phyloP scores from a whole-genome alignment of 352 stramenopile species.

The Globisporangium apiculatum region DNA sequence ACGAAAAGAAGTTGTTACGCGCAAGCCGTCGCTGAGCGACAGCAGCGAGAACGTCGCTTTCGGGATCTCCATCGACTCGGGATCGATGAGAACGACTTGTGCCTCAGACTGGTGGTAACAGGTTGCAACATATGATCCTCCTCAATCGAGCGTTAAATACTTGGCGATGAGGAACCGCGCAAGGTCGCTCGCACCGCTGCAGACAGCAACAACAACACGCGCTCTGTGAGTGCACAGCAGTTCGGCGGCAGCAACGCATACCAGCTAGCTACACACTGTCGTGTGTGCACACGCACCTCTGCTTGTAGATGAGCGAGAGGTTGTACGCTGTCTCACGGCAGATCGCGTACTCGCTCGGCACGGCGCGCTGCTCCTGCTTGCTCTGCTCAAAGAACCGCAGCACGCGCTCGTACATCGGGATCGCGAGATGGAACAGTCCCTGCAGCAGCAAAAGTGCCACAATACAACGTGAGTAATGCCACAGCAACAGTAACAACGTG shows the following conservation, averaged over 20 bases:
- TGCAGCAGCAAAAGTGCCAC: slow-evolving; percentile 13
- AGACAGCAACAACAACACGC: too few relatives aligned
- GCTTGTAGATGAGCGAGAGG: slow-evolving; percentile 82
- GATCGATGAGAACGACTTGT: slow-evolving; percentile 69
- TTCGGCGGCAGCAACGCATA: too few relatives aligned
- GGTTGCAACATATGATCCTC: too few relatives aligned
- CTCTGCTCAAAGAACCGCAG: slow-evolving; percentile 69
- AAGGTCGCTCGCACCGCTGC: slow-evolving; percentile 68
- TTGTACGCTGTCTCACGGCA: slow-evolving; percentile 86
- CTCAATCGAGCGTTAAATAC: slow-evolving; percentile 71
- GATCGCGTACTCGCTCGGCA: slow-evolving; percentile 62
- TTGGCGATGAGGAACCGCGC: slow-evolving; percentile 71
- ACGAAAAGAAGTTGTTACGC: slow-evolving; percentile 48
- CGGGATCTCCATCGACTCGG: slow-evolving; percentile 31
- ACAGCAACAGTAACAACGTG: too few relatives aligned
- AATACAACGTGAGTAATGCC: background rate
- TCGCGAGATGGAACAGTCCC: slow-evolving; percentile 81
- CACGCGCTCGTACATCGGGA: slow-evolving; percentile 85
- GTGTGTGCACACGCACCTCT: slow-evolving; percentile 36
- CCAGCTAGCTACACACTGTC: background rate
- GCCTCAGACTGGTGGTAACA: too few relatives aligned
- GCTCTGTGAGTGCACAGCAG: too few relatives aligned
- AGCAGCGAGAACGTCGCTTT: slow-evolving; percentile 59
- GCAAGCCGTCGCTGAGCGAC: slow-evolving; percentile 75
- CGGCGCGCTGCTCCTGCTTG: slow-evolving; percentile 33